These are phyloP conservation scores for Mrakia gelida DNA, from an alignment of 768 basidiomycete species.

Conservation along the genomic window DNA sequence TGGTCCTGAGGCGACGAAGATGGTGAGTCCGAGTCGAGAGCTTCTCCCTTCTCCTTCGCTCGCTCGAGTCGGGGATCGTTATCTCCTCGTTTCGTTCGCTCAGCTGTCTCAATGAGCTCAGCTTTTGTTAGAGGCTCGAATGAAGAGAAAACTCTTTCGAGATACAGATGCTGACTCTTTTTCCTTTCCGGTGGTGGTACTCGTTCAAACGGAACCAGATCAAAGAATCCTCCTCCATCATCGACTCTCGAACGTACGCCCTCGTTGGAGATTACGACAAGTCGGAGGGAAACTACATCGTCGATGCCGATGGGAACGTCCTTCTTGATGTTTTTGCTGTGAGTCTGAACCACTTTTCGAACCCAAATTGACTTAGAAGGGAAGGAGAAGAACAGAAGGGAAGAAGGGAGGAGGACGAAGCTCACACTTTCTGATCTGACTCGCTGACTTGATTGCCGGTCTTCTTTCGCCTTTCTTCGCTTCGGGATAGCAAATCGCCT, in stretches of 20 bases:
- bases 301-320: constrained; percentile 49
- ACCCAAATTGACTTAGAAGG: no score
- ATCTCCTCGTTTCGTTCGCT: no score
- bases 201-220: not conserved
- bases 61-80: not conserved
- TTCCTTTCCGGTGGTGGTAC: no score
- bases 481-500: constrained; percentile 34
- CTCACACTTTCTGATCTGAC: not conserved
- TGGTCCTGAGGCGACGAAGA: constrained; percentile 40
- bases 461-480: not conserved
- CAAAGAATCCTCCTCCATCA: not conserved
- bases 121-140: no score
- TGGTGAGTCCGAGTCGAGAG: constrained; percentile 25
- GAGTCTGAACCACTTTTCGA: no score
- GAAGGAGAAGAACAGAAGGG: not conserved
- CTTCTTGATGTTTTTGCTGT: constrained; percentile 47
- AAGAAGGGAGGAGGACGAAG: not conserved
- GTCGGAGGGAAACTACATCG: constrained; percentile 45
- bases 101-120: no score
- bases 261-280: constrained; percentile 30
- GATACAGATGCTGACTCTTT: no score
- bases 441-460: not conserved
- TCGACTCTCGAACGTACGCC: constrained; percentile 33
- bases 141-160: no score
- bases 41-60: not conserved